These are phyloP conservation scores for Pseudozyma flocculosa DNA, from an alignment of 1,284 basidiomycete genomes.

Conservation along the genomic window DNA sequence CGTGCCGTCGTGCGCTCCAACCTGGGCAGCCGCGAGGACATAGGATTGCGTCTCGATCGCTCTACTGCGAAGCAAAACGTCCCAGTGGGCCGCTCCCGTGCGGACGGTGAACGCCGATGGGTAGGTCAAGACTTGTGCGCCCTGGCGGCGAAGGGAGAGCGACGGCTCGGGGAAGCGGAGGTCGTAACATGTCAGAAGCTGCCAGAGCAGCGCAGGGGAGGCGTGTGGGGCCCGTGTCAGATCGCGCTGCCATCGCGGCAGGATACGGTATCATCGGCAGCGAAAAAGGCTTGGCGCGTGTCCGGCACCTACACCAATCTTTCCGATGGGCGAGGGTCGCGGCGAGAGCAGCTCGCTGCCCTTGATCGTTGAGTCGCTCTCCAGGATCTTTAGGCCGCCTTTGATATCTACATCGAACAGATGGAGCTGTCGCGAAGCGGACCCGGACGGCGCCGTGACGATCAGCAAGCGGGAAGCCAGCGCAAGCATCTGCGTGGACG, in stretches of 20 bases:
- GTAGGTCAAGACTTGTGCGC: constrained; percentile 62
- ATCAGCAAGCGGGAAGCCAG: no score
- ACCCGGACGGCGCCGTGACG: background rate
- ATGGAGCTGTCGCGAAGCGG: constrained; percentile 51
- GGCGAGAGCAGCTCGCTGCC: constrained; percentile 58
- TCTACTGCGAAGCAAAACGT: constrained; percentile 53
- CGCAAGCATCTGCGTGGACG: background rate
- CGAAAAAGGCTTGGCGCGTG: no score
- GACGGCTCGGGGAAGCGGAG: constrained; percentile 62
- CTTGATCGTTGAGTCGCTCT: constrained; percentile 57
- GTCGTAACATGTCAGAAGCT: constrained; percentile 64
- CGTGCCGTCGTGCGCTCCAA: constrained; percentile 53
- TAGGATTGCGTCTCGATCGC: constrained; percentile 60
- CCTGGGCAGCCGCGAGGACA: constrained; percentile 58
- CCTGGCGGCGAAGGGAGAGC: constrained; percentile 59
- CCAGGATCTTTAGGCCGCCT: constrained; percentile 50
- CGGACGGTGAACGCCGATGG: constrained; percentile 63
- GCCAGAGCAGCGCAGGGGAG: constrained; percentile 8
- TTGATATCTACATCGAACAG: constrained; percentile 63
- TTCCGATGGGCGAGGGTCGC: constrained; percentile 58
- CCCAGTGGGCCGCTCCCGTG: constrained; percentile 59
- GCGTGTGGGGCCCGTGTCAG: no score
- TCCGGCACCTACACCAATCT: constrained; percentile 17
- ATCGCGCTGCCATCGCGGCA: no score
- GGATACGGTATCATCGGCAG: no score